phyloP scores from a whole-genome alignment of 495 filamentous ascomycete genomes.

The Penicillium canariense region DNA sequence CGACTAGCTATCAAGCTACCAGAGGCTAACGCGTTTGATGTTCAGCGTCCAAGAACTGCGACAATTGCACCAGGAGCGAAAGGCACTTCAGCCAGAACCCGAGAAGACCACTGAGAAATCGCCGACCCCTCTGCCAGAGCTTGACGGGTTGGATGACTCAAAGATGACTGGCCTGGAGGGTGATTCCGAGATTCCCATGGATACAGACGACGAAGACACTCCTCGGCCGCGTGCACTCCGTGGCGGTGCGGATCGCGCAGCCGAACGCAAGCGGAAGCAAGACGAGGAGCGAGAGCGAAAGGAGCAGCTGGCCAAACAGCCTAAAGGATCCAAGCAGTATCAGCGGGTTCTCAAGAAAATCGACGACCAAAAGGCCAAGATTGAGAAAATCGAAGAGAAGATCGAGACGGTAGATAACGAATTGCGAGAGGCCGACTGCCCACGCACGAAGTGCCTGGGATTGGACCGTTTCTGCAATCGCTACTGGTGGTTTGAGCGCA shows the following conservation, averaged over 20 bases:
- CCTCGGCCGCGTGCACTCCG: conserved; percentile 68
- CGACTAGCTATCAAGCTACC: neutral
- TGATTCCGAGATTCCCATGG: conserved; percentile 47
- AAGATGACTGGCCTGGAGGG: conserved; percentile 66
- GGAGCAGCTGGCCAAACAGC: conserved; percentile 74
- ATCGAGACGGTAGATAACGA: conserved; percentile 86
- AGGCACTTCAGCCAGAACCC: conserved; percentile 72
- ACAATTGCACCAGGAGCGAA: conserved; percentile 79
- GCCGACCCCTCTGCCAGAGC: conserved; percentile 59
- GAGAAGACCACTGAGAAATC: conserved; percentile 45
- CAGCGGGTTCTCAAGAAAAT: conserved; percentile 84
- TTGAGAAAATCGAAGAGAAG: conserved; percentile 77
- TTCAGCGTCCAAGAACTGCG: conserved; percentile 78
- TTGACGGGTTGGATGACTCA: conserved; percentile 56
- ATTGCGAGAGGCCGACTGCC: conserved; percentile 87
- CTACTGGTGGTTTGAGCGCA: conserved; percentile 98
- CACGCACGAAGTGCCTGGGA: conserved; percentile 82
- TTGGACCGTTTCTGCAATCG: conserved; percentile 96
- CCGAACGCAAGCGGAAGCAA: conserved; percentile 79
- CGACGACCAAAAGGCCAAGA: conserved; percentile 73
- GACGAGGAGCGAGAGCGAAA: conserved; percentile 78
- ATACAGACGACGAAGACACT: conserved; percentile 62
- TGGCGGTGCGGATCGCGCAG: conserved; percentile 71
- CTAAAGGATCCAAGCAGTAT: conserved; percentile 86
- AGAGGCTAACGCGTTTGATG: conserved; percentile 16